Conservation (phyloP, 805 yeast genomes). For the Kodamaea sagamina region DNA sequence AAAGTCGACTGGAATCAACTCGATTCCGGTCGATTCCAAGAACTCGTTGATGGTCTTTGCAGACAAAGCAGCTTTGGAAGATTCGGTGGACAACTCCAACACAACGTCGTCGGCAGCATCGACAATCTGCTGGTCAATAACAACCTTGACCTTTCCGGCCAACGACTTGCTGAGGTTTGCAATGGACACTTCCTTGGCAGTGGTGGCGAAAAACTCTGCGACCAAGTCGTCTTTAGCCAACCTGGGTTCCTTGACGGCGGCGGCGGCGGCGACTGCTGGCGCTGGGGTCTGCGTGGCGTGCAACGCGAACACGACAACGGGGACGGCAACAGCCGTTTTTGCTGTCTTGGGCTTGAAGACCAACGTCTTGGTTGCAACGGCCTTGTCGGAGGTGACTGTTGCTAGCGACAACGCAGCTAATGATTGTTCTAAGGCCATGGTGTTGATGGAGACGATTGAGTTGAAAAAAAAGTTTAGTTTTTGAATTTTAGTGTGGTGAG, state of each 20-base stretch:
- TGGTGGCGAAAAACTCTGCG: conserved; percentile 55
- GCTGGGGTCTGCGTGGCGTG: conserved; percentile 71
- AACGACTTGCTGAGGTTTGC: conserved; percentile 47
- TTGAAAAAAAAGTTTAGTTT: too few relatives aligned
- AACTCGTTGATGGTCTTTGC: conserved; percentile 49
- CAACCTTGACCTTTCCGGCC: conserved; percentile 60
- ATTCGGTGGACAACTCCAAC: conserved; percentile 51
- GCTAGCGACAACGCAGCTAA: conserved; percentile 67
- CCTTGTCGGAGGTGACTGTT: conserved; percentile 51
- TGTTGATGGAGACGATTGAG: conserved; percentile 11
- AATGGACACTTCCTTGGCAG: conserved; percentile 63
- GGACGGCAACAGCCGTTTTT: conserved; percentile 74
- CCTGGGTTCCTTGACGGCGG: conserved; percentile 80
- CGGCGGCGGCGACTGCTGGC: conserved; percentile 61
- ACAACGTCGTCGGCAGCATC: conserved; percentile 38
- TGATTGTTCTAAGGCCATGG: conserved; percentile 68
- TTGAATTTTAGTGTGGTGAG: too few relatives aligned
- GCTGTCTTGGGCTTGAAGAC: conserved; percentile 93
- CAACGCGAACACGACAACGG: conserved; percentile 78
- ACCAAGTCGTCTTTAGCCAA: conserved; percentile 83
- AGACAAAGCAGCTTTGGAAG: conserved; percentile 51
- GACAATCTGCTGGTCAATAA: conserved; percentile 55
- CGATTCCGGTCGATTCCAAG: conserved; percentile 53
- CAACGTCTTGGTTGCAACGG: conserved; percentile 65
- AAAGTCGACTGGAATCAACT: conserved; percentile 56